Percentiles rank a stretch among this genome's conserved stretches.
These are phyloP conservation scores for Phytophthora citricola DNA, from an alignment of 352 stramenopile species.

Conservation along the genomic window DNA sequence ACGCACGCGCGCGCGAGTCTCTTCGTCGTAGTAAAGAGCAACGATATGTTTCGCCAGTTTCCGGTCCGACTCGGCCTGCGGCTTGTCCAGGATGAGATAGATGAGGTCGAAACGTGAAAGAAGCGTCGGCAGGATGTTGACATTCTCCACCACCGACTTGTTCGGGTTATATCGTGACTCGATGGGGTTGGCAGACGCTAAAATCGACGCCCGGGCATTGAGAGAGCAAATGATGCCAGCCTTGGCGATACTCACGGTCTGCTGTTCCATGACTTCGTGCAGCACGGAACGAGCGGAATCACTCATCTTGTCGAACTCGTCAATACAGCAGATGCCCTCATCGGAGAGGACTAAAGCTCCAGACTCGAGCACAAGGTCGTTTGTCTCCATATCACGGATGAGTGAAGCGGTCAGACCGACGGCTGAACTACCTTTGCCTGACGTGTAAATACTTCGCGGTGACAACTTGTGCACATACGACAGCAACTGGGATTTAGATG, in stretches of 20 bases:
- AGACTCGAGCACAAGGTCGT: conserved; percentile 97
- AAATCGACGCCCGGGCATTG: conserved; percentile 98
- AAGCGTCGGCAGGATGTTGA: conserved; percentile 97
- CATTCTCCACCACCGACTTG: conserved; percentile 98
- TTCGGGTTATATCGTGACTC: conserved; percentile 99
- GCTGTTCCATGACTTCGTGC: conserved; percentile 99
- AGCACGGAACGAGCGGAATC: conserved; percentile 97
- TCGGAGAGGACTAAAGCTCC: conserved; percentile 97
- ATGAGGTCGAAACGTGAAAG: conserved; percentile 99
- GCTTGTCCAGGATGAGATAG: conserved; percentile 99
- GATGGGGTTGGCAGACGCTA: conserved; percentile 98
- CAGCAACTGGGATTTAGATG: conserved; percentile 98
- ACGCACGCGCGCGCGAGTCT: conserved; percentile 53
- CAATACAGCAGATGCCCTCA: conserved; percentile 98
- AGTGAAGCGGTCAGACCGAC: conserved; percentile 98
- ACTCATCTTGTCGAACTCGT: conserved; percentile 99
- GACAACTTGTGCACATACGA: conserved; percentile 97
- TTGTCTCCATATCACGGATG: conserved; percentile 97
- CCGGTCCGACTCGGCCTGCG: conserved; percentile 94
- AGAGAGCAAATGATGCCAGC: conserved; percentile 98
- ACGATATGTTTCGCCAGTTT: conserved; percentile 98
- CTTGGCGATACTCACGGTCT: conserved; percentile 98
- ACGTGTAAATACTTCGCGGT: conserved; percentile 99
- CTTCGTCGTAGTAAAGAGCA: conserved; percentile 95
- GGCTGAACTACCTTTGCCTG: conserved; percentile 96